Base-by-base conservation (phyloP, 2,329 filamentous ascomycete species). In the Pseudogymnoascus sp. region DNA sequence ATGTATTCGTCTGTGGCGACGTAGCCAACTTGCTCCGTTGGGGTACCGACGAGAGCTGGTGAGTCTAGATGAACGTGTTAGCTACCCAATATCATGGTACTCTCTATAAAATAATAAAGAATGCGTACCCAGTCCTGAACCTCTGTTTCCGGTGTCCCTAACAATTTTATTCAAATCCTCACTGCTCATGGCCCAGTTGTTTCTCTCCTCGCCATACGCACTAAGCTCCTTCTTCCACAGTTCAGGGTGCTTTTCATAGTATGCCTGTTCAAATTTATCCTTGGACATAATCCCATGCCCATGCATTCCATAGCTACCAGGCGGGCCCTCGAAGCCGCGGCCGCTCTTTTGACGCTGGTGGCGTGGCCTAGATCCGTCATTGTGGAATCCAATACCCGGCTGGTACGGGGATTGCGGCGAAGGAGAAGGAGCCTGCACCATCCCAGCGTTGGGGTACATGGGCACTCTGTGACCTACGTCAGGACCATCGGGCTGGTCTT, bases 391-490 rank as follows among this genome's bases (percentile, higher is more conserved):
- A 70, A 82, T 75, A 10, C 72, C 72, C 31, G 68, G 63, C 17
- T 67, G 59, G 60, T 67, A 71, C 19, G 67, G 68, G 23, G 68
- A 66, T 56, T 68, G 69, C 7, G 87, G 88, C 2, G 86, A 84
- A 1, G 93, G 92, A 1, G 93, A 95, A 2, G 95, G 95, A 13
- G 95, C 95, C 77, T 99, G 95, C 9, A 97, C 95, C 73, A 97
- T 93, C 66, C 95, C 95, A 46, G 95, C 90, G 73, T 95, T 86
- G 62, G 88, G 89, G 73, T 95, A 89, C 90, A 99, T 95, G 60
- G 95, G 95, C 40, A 99, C 93, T 72, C 93, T 89, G 71, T 90
- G 86, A 59, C 93, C 93, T 68, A 97, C 95, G 73, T 96, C 90
- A 1, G 93, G 93, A 70, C 97, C 96, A 21, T 93, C 93, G 11